Conservation (phyloP, 176 grass and related monocot species). For the Juncus inflexus region DNA sequence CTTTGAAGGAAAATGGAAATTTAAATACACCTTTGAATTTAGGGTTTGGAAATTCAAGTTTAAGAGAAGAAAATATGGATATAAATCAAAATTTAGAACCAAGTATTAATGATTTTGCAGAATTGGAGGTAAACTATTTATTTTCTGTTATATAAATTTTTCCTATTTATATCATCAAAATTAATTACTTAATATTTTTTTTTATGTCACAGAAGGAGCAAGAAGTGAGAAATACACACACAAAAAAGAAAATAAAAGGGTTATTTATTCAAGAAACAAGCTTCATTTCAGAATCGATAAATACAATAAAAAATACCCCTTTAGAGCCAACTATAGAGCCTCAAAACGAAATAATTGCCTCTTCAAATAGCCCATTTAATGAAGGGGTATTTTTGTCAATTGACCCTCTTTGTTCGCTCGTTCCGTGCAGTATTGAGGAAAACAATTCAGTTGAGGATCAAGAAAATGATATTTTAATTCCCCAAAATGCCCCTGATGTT, state of each 20-base stretch:
- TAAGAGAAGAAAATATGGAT: slow-evolving; percentile 33
- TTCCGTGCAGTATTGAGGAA: slow-evolving; percentile 63
- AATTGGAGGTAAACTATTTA: slow-evolving; percentile 3
- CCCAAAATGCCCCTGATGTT: slow-evolving; percentile 5
- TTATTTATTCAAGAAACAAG: slow-evolving; percentile 61
- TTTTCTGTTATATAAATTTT: neutral
- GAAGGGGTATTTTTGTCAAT: slow-evolving; percentile 34
- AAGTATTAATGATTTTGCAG: slow-evolving; percentile 29
- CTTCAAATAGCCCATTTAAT: slow-evolving; percentile 52
- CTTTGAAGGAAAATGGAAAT: slow-evolving; percentile 29
- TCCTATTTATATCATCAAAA: neutral
- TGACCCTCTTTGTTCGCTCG: slow-evolving; percentile 76
- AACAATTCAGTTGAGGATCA: neutral
- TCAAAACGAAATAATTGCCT: slow-evolving; percentile 47
- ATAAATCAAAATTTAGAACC: slow-evolving; percentile 16
- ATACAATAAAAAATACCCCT: slow-evolving; percentile 28
- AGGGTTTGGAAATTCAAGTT: too few species aligned
- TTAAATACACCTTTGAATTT: neutral
- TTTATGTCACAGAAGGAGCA: slow-evolving; percentile 43
- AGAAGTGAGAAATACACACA: slow-evolving; percentile 28
- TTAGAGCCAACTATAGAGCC: slow-evolving; percentile 32
- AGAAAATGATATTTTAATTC: neutral
- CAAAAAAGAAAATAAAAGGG: slow-evolving; percentile 45
- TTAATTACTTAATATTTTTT: neutral
- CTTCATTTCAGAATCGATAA: slow-evolving; percentile 85